Conservation (phyloP, 441 rosid genomes). For the Erodium trifolium region DNA sequence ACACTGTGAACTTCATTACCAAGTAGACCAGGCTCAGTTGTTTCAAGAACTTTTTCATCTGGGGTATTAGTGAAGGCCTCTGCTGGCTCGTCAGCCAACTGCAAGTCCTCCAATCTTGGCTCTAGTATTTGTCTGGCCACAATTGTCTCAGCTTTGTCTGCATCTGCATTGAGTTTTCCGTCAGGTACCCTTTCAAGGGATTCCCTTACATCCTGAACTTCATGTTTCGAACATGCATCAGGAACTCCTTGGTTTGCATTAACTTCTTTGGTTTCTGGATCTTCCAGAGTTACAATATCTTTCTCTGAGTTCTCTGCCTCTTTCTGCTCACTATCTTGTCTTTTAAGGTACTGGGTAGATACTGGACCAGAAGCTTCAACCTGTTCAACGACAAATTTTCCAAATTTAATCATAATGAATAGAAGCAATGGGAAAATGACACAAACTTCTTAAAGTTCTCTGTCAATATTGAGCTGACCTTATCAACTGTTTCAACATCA, state of each 20-base stretch:
- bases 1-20: not conserved
- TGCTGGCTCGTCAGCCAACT: not conserved
- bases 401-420: constrained; percentile 5
- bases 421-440: constrained; percentile 14
- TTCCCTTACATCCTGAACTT: constrained; percentile 5
- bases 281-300: not conserved
- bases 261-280: constrained; percentile 5
- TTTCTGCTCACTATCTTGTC: constrained; percentile 21
- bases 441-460: not conserved
- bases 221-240: not conserved
- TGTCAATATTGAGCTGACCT: constrained; percentile 22
- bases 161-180: constrained; percentile 5
- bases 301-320: constrained; percentile 17
- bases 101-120: not conserved
- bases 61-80: not conserved
- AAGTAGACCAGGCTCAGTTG: constrained; percentile 10
- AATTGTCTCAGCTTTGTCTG: not conserved
- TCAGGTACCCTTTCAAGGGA: not conserved
- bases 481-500: constrained; percentile 22
- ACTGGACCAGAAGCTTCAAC: constrained; percentile 18
- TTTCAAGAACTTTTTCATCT: constrained; percentile 6
- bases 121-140: constrained; percentile 2
- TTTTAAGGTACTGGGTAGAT: constrained; percentile 15
- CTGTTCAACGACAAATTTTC: constrained; percentile 24
- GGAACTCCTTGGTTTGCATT: constrained; percentile 6